Conservation (phyloP, 345 rosid species). For the Cardiospermum halicacabum region DNA sequence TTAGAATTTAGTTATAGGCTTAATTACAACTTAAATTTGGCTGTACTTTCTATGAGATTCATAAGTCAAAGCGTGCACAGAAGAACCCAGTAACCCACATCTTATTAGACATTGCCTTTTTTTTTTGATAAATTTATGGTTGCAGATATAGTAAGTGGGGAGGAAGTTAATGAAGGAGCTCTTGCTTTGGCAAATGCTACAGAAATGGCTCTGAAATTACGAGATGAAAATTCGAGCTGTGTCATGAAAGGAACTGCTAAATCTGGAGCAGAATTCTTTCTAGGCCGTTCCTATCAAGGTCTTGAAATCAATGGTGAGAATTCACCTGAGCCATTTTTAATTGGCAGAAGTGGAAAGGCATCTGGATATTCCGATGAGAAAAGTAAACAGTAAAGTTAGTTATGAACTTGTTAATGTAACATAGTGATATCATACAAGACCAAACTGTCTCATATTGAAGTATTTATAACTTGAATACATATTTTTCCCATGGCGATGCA, state of each 20-base stretch:
- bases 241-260: conserved; percentile 49
- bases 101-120: background rate
- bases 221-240: conserved; percentile 29
- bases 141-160: conserved; percentile 26
- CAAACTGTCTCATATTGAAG: background rate
- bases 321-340: conserved; percentile 43
- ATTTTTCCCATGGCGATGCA: background rate
- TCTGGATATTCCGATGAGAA: conserved; percentile 52
- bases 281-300: conserved; percentile 68
- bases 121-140: conserved; percentile 7
- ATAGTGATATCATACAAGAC: background rate
- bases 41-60: background rate
- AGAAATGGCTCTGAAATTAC: conserved; percentile 66
- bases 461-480: background rate
- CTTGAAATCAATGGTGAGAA: conserved; percentile 48
- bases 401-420: background rate
- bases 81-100: background rate
- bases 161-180: conserved; percentile 35
- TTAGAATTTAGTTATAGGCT: background rate
- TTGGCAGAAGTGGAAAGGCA: conserved; percentile 86
- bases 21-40: background rate
- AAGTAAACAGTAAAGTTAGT: conserved; percentile 13
- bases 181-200: conserved; percentile 60
- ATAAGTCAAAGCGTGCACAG: background rate
- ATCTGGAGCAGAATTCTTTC: conserved; percentile 77